phyloP scores from a whole-genome alignment of 805 yeast species.

The Diddensiella caesifluorescens region DNA sequence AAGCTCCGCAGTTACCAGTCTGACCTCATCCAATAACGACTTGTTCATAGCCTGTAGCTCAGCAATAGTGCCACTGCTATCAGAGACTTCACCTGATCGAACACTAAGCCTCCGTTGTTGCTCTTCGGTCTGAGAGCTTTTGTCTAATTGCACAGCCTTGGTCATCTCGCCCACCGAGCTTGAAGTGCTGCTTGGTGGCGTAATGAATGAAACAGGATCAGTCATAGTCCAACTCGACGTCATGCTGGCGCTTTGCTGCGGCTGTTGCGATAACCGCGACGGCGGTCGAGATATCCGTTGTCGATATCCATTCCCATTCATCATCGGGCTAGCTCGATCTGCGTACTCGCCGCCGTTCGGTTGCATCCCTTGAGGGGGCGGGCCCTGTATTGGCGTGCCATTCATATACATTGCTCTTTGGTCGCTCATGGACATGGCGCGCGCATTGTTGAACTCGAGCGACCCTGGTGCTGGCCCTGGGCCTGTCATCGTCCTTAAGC shows the following conservation, averaged over 20 bases:
- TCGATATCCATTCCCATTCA: neutral
- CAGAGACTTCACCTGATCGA: too few relatives aligned
- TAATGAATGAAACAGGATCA: slow-evolving; percentile 9
- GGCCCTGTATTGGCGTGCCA: too few relatives aligned
- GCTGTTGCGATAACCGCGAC: slow-evolving; percentile 11
- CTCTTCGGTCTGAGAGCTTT: neutral
- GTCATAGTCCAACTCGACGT: slow-evolving; percentile 18
- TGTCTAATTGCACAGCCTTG: neutral
- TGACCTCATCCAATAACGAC: slow-evolving; percentile 30
- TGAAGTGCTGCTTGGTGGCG: slow-evolving; percentile 1
- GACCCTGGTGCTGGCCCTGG: slow-evolving; percentile 9
- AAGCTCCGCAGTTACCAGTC: slow-evolving; percentile 33
- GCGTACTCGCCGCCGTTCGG: slow-evolving; percentile 1
- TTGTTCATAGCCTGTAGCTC: slow-evolving; percentile 21
- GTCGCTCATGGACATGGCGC: slow-evolving; percentile 9
- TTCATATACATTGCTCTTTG: neutral
- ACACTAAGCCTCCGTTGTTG: too few relatives aligned
- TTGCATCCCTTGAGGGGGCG: too few relatives aligned
- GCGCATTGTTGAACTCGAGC: neutral
- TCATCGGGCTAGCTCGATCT: slow-evolving; percentile 1
- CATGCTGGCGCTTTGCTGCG: slow-evolving; percentile 13
- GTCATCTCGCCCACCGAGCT: neutral
- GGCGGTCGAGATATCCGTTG: slow-evolving; percentile 15
- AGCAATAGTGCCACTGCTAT: too few relatives aligned
- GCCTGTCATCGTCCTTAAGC: slow-evolving; percentile 10